Evolutionary conservation across 1,284 basidiomycete genomes (phyloP).

Genomic region (Pseudozyma tsukubaensis): DNA sequence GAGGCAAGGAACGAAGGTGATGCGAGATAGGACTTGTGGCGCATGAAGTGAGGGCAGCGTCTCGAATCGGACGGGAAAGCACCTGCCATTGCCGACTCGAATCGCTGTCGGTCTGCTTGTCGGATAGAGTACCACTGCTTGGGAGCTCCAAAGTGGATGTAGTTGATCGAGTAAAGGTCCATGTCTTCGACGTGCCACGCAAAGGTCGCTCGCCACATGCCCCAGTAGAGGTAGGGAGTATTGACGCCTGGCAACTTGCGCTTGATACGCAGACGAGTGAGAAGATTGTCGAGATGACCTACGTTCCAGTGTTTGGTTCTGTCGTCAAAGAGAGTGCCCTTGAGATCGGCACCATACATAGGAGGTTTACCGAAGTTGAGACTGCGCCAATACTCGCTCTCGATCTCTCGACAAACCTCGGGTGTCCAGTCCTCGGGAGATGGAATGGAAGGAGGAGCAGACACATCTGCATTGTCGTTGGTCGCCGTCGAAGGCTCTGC

Average conservation of each 20-base stretch:
- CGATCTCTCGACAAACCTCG: slow-evolving; percentile 80
- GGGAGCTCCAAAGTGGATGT: slow-evolving; percentile 97
- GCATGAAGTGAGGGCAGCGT: slow-evolving; percentile 89
- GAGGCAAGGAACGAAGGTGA: slow-evolving; percentile 85
- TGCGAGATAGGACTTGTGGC: slow-evolving; percentile 95
- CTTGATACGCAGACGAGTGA: slow-evolving; percentile 82
- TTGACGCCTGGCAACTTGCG: slow-evolving; percentile 88
- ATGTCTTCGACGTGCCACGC: slow-evolving; percentile 96
- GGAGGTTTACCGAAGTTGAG: slow-evolving; percentile 86
- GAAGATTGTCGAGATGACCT: slow-evolving; percentile 84
- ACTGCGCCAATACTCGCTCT: slow-evolving; percentile 91
- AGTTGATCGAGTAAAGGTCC: slow-evolving; percentile 97
- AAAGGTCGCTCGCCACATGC: slow-evolving; percentile 97
- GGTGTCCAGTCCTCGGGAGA: slow-evolving; percentile 53
- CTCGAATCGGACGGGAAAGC: slow-evolving; percentile 70
- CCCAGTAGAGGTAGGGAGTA: slow-evolving; percentile 96
- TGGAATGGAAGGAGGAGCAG: slow-evolving; percentile 8
- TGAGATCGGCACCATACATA: slow-evolving; percentile 98
- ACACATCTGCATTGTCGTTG: background rate
- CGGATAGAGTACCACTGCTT: slow-evolving; percentile 97
- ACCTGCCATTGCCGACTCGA: slow-evolving; percentile 66
- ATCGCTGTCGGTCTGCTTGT: slow-evolving; percentile 76
- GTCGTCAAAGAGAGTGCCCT: slow-evolving; percentile 85
- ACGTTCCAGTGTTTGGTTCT: slow-evolving; percentile 91
- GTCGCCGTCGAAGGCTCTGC: slow-evolving; percentile 1